phyloP scores from a whole-genome alignment of 1,284 basidiomycete species.

The Cryptococcus maquisensis region DNA sequence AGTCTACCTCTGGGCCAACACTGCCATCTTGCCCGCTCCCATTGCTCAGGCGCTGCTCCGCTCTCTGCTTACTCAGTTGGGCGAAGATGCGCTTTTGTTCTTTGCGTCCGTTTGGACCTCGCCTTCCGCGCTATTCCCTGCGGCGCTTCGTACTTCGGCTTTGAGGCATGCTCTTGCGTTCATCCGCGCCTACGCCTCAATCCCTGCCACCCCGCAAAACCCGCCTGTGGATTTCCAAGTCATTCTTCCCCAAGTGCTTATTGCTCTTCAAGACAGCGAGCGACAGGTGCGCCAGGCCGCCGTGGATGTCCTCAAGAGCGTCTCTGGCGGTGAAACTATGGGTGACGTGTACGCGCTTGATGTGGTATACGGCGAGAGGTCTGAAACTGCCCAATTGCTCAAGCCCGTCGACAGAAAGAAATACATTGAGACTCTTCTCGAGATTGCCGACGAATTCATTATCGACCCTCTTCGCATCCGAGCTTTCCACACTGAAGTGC shows the following conservation, averaged over 20 bases:
- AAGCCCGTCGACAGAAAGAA: slow-evolving; percentile 65
- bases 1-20: slow-evolving; percentile 63
- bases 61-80: slow-evolving; percentile 64
- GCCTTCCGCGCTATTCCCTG: slow-evolving; percentile 26
- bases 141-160: slow-evolving; percentile 61
- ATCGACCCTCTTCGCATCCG: slow-evolving; percentile 65
- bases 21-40: slow-evolving; percentile 47
- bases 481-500: slow-evolving; percentile 62
- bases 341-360: slow-evolving; percentile 74
- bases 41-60: slow-evolving; percentile 61
- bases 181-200: slow-evolving; percentile 53
- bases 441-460: slow-evolving; percentile 60
- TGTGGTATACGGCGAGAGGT: slow-evolving; percentile 67
- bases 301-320: slow-evolving; percentile 57
- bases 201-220: slow-evolving; percentile 5
- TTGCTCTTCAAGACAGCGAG: slow-evolving; percentile 59
- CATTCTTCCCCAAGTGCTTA: slow-evolving; percentile 70
- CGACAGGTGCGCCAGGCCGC: slow-evolving; percentile 60
- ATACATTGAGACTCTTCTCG: slow-evolving; percentile 62
- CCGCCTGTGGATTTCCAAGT: slow-evolving; percentile 69
- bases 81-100: slow-evolving; percentile 72
- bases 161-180: slow-evolving; percentile 69
- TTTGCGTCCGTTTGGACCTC: slow-evolving; percentile 65
- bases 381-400: slow-evolving; percentile 73
- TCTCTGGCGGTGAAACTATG: slow-evolving; percentile 28